Evolutionary conservation across 176 grass and related monocot genomes (phyloP).

Genomic region (Oryza glaberrima): DNA sequence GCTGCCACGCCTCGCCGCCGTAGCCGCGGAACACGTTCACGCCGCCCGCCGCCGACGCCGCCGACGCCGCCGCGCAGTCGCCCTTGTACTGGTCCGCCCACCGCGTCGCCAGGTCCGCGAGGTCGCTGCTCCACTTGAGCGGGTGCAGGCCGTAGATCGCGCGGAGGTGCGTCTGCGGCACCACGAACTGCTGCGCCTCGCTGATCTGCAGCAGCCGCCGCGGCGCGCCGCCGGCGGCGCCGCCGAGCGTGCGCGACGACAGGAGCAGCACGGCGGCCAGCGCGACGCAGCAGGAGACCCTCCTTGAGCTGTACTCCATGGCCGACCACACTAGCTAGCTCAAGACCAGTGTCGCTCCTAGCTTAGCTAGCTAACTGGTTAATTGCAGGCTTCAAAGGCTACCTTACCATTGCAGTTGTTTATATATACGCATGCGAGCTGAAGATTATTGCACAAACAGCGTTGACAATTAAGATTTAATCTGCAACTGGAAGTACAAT

Average conservation of each 20-base stretch:
- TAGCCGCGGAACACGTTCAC: constrained; percentile 62
- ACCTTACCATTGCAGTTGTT: background rate
- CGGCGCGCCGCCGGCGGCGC: background rate
- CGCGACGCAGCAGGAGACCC: constrained; percentile 14
- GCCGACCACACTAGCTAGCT: background rate
- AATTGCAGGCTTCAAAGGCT: background rate
- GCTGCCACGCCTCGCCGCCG: constrained; percentile 37
- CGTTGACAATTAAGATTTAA: background rate
- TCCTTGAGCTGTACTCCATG: constrained; percentile 50
- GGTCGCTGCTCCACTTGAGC: constrained; percentile 52
- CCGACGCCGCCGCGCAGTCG: constrained; percentile 48
- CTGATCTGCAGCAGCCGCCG: constrained; percentile 44
- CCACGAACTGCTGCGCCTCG: constrained; percentile 47
- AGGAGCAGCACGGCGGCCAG: constrained; percentile 13
- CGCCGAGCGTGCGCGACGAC: background rate
- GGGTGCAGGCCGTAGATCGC: constrained; percentile 41
- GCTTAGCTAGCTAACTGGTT: background rate
- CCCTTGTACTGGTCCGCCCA: constrained; percentile 41
- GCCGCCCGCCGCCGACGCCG: background rate
- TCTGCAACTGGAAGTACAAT: background rate
- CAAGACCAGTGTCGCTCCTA: constrained; percentile 15
- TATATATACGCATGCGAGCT: constrained; percentile 18
- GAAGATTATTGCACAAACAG: background rate
- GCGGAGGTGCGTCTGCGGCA: constrained; percentile 47
- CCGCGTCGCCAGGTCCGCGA: constrained; percentile 43